Evolutionary conservation across 176 grass and related monocot species (phyloP).

Genomic region (Phoenix roebelenii): DNA sequence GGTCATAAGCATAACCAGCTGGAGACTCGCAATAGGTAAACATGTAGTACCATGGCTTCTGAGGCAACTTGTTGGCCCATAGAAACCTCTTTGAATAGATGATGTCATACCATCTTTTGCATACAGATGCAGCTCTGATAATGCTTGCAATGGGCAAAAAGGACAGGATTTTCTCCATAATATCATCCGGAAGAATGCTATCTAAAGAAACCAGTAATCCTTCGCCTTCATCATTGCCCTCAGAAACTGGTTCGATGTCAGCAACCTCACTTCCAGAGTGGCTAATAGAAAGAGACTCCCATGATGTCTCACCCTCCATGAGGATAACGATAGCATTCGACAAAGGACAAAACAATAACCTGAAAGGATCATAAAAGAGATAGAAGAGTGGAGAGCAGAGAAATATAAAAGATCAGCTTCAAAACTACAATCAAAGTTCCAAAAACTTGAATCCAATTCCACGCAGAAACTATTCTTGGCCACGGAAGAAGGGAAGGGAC

Average conservation of each 20-base stretch:
- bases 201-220: conserved; percentile 49
- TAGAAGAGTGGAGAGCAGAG: too few species aligned
- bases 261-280: conserved; percentile 23
- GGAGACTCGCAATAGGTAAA: conserved; percentile 58
- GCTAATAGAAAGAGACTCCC: conserved; percentile 32
- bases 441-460: too few species aligned
- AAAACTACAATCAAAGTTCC: too few species aligned
- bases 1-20: conserved; percentile 76
- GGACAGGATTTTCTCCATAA: conserved; percentile 77
- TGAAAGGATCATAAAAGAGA: conserved; percentile 22
- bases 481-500: too few species aligned
- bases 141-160: conserved; percentile 72
- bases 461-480: too few species aligned
- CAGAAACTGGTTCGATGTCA: conserved; percentile 23
- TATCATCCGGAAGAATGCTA: conserved; percentile 54
- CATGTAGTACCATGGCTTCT: conserved; percentile 97
- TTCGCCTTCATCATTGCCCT: conserved; percentile 19
- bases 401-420: too few species aligned
- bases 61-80: conserved; percentile 54
- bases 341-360: conserved; percentile 12
- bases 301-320: conserved; percentile 39
- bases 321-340: conserved; percentile 4
- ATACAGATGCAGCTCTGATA: conserved; percentile 54
- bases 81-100: conserved; percentile 43
- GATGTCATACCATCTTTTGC: conserved; percentile 64